Evolutionary conservation across 352 stramenopile genomes (phyloP).

Genomic region (Globisporangium polare): DNA sequence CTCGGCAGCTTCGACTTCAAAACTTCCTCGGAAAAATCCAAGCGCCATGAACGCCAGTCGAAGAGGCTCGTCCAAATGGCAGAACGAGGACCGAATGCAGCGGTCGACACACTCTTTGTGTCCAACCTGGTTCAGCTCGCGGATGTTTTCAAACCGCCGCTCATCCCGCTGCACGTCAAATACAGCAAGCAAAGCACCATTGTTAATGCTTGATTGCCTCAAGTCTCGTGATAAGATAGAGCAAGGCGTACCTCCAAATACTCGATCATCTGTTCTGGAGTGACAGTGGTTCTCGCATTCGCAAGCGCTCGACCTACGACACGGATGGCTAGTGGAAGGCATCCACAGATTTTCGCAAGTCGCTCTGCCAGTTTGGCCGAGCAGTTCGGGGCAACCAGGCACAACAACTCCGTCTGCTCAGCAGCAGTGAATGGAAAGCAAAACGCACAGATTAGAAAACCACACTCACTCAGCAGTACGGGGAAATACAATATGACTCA

Average conservation of each 20-base stretch:
- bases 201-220: background rate
- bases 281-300: constrained; percentile 69
- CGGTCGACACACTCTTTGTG: constrained; percentile 78
- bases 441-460: background rate
- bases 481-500: constrained; percentile 18
- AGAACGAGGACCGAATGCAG: constrained; percentile 82
- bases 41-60: constrained; percentile 81
- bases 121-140: constrained; percentile 66
- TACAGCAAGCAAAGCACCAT: background rate
- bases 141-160: constrained; percentile 66
- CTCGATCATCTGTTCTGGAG: constrained; percentile 77
- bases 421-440: constrained; percentile 2
- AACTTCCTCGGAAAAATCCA: constrained; percentile 76
- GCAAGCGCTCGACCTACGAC: constrained; percentile 72
- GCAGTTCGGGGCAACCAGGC: constrained; percentile 59
- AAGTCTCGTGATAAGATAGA: background rate
- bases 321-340: constrained; percentile 75
- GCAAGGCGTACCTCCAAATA: constrained; percentile 48
- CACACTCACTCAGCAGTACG: background rate
- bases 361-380: constrained; percentile 54
- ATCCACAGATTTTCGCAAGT: constrained; percentile 70
- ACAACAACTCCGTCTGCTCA: constrained; percentile 59
- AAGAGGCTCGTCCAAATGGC: constrained; percentile 62
- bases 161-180: constrained; percentile 42
- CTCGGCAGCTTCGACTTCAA: constrained; percentile 64